Percentiles rank a stretch among this genome's conserved stretches.
These are phyloP conservation scores for Psilocybe tampanensis DNA, from an alignment of 768 basidiomycete genomes.

Conservation along the genomic window DNA sequence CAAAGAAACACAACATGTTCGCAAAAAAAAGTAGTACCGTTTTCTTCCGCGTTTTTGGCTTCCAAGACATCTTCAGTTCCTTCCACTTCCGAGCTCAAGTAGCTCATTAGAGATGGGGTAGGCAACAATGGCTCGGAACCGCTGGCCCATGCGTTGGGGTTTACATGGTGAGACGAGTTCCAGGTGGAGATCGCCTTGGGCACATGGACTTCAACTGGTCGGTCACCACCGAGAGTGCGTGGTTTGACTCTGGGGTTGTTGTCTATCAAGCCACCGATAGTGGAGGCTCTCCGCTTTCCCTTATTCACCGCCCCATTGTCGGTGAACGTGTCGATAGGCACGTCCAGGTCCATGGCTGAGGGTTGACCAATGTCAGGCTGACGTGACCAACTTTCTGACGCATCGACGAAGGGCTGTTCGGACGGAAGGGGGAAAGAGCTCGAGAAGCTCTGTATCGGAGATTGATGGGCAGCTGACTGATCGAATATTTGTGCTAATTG, in stretches of 20 bases:
- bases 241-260: conserved; percentile 35
- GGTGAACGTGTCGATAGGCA: conserved; percentile 52
- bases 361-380: conserved; percentile 24
- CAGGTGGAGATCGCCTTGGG: conserved; percentile 55
- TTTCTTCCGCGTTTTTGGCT: conserved; percentile 73
- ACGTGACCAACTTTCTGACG: conserved; percentile 37
- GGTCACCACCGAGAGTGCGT: conserved; percentile 73
- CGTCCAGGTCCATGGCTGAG: conserved; percentile 48
- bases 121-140: conserved; percentile 42
- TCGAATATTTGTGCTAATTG: conserved; percentile 35
- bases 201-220: conserved; percentile 47
- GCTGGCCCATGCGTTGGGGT: conserved; percentile 12
- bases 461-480: conserved; percentile 9
- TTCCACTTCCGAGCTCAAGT: conserved; percentile 60
- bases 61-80: conserved; percentile 73
- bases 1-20: not conserved
- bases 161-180: conserved; percentile 14
- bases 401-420: conserved; percentile 49
- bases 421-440: conserved; percentile 49
- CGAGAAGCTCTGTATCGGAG: conserved; percentile 20
- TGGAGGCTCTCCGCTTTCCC: conserved; percentile 55
- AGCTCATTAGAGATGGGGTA: conserved; percentile 62
- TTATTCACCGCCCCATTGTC: conserved; percentile 36
- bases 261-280: conserved; percentile 39
- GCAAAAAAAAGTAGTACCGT: conserved; percentile 37